phyloP scores from a whole-genome alignment of 2,329 filamentous ascomycete species.

The Fusarium tricinctum region DNA sequence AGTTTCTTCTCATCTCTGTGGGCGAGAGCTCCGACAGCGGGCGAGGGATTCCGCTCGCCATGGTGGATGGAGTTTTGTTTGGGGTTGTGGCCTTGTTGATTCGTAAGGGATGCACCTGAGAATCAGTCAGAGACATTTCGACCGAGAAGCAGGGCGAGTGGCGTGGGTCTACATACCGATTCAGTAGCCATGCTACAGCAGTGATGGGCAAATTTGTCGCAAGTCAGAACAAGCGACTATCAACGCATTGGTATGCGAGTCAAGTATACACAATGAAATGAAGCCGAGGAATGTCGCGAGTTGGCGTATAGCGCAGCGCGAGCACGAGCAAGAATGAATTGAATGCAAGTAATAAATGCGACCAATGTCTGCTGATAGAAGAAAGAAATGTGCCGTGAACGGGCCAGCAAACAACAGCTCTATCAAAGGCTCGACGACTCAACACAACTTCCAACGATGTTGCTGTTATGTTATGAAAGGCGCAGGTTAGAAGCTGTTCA shows the following conservation, averaged over 20 bases:
- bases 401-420: conserved; percentile 43
- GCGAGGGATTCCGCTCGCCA: conserved; percentile 72
- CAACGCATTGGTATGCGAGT: conserved; percentile 54
- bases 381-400: conserved; percentile 46
- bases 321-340: conserved; percentile 39
- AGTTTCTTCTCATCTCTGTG: conserved; percentile 89
- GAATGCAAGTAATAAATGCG: conserved; percentile 48
- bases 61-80: conserved; percentile 73
- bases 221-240: conserved; percentile 49
- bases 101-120: conserved; percentile 81
- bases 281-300: conserved; percentile 52
- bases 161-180: conserved; percentile 53
- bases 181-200: conserved; percentile 56
- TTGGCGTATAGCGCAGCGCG: conserved; percentile 28
- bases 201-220: conserved; percentile 41
- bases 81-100: conserved; percentile 77
- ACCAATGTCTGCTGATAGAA: conserved; percentile 42
- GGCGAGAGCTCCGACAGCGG: conserved; percentile 92
- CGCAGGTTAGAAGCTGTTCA: conserved; percentile 35
- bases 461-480: conserved; percentile 47
- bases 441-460: conserved; percentile 44
- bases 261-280: conserved; percentile 43
- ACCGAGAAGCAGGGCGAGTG: conserved; percentile 31
- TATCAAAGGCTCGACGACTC: conserved; percentile 43
- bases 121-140: conserved; percentile 45